Percentiles rank a stretch among this genome's conserved stretches.
These are phyloP conservation scores for Favolaschia claudopus DNA, from an alignment of 768 basidiomycete species.

Conservation along the genomic window DNA sequence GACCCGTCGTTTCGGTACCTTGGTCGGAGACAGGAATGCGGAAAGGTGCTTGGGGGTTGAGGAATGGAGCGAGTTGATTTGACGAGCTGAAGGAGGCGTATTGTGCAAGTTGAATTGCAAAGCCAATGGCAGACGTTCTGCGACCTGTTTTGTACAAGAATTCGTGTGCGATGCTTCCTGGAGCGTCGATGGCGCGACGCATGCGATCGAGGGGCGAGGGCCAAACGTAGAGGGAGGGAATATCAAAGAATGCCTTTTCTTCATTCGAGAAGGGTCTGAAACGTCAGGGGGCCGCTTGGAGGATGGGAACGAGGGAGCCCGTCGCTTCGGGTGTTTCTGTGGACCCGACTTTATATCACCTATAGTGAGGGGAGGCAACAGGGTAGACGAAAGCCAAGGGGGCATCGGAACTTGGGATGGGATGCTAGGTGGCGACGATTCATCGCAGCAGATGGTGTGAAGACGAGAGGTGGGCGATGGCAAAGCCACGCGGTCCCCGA, in stretches of 20 bases:
- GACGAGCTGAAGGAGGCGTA: background rate
- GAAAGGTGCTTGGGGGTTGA: background rate
- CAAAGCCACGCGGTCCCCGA: too few species aligned
- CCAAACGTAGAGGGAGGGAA: background rate
- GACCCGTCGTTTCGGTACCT: slow-evolving; percentile 6
- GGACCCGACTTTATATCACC: too few species aligned
- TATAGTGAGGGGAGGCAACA: too few species aligned
- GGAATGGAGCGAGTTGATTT: background rate
- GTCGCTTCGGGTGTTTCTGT: too few species aligned
- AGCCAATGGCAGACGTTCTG: slow-evolving; percentile 13
- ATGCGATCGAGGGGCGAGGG: background rate
- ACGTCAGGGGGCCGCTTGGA: too few species aligned
- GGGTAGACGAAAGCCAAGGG: too few species aligned
- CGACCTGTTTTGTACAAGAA: too few species aligned
- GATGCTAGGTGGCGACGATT: too few species aligned
- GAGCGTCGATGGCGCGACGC: background rate
- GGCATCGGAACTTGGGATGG: too few species aligned
- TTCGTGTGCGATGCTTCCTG: background rate
- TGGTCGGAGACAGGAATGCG: slow-evolving; percentile 12
- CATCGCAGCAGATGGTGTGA: too few species aligned
- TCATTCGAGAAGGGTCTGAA: background rate
- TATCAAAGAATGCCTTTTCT: slow-evolving; percentile 4
- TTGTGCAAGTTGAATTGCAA: slow-evolving; percentile 15
- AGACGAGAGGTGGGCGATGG: too few species aligned
- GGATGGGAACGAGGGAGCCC: too few species aligned